Percentiles rank a stretch among this genome's conserved stretches.
Conservation (phyloP, 257 asterid species). For the Primulina eburnea region DNA sequence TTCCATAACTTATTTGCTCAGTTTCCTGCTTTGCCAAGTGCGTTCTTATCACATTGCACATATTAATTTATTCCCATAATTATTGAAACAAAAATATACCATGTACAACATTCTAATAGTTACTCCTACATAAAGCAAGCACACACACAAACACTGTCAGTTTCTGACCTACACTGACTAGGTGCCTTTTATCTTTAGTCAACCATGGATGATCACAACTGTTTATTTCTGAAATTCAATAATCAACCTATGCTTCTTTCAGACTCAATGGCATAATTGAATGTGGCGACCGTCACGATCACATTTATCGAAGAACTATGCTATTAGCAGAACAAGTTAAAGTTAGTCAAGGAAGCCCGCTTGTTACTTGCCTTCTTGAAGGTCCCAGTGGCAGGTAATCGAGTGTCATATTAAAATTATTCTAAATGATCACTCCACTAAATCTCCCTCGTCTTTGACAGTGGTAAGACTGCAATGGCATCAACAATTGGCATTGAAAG, state of each 20-base stretch:
- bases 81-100: background rate
- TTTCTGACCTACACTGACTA: constrained; percentile 10
- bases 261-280: constrained; percentile 65
- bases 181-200: constrained; percentile 16
- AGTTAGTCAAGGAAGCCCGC: constrained; percentile 73
- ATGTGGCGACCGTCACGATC: constrained; percentile 47
- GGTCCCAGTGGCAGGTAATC: constrained; percentile 97
- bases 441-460: constrained; percentile 38
- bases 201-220: background rate
- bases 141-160: background rate
- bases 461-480: constrained; percentile 98
- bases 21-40: background rate
- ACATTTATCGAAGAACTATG: constrained; percentile 46
- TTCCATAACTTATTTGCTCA: too few species aligned
- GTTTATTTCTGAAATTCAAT: constrained; percentile 26
- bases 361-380: constrained; percentile 91
- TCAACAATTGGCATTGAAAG: constrained; percentile 89
- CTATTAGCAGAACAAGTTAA: constrained; percentile 56
- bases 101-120: background rate
- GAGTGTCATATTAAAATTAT: constrained; percentile 21
- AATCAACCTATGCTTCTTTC: constrained; percentile 29
- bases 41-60: background rate
- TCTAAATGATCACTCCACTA: constrained; percentile 18
- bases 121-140: background rate
- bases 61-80: background rate